These are phyloP conservation scores for Phytophthora megakarya DNA, from an alignment of 352 stramenopile species.

Conservation along the genomic window DNA sequence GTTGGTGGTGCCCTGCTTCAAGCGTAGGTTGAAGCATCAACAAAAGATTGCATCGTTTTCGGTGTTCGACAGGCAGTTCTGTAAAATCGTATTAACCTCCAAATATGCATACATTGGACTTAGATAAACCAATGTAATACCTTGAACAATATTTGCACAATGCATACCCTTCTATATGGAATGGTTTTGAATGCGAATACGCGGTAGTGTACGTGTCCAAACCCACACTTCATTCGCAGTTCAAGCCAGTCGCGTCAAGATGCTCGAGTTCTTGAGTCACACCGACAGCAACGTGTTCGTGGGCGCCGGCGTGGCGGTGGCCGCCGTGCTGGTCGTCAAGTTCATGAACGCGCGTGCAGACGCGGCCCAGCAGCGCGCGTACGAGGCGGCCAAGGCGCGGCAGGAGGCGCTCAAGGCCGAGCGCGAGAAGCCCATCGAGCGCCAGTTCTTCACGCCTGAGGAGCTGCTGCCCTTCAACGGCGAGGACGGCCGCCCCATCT, in stretches of 20 bases:
- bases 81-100: too few relatives aligned
- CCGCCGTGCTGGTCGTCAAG: constrained; percentile 54
- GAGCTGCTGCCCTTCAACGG: constrained; percentile 94
- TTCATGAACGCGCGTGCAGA: constrained; percentile 72
- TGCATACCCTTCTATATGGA: too few relatives aligned
- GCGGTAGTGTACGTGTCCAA: too few relatives aligned
- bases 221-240: constrained; percentile 31
- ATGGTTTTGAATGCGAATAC: too few relatives aligned
- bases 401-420: constrained; percentile 70
- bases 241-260: constrained; percentile 30
- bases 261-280: constrained; percentile 56
- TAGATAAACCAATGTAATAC: too few relatives aligned
- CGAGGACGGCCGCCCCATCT: constrained; percentile 92
- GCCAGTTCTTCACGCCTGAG: constrained; percentile 92
- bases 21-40: not conserved
- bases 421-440: constrained; percentile 62
- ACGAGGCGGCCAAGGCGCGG: constrained; percentile 63
- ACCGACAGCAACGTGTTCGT: constrained; percentile 62
- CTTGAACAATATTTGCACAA: too few relatives aligned
- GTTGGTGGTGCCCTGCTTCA: too few relatives aligned
- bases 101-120: too few relatives aligned
- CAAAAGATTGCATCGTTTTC: not conserved
- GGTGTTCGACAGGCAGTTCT: constrained; percentile 4
- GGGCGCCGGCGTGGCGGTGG: constrained; percentile 56
- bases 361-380: constrained; percentile 62